A percentile compares a stretch with the other conserved stretches of the same genome.
These are phyloP conservation scores for Podaxis pistillaris DNA, from an alignment of 768 basidiomycete genomes.

Conservation along the genomic window DNA sequence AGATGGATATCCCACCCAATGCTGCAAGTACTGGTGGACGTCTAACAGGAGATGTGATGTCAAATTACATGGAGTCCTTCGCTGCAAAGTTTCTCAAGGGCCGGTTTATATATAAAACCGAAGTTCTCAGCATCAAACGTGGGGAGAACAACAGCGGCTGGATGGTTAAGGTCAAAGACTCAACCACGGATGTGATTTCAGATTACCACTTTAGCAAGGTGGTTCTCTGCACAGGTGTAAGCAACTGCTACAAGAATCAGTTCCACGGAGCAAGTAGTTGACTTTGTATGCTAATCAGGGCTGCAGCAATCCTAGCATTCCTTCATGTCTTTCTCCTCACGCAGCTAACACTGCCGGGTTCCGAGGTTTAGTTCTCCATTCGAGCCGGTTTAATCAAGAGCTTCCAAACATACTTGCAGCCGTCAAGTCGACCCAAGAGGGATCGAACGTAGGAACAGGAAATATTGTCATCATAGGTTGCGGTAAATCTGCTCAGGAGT, in stretches of 20 bases:
- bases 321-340: slow-evolving; percentile 33
- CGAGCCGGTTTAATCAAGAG: slow-evolving; percentile 41
- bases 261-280: neutral
- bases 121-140: slow-evolving; percentile 45
- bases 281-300: slow-evolving; percentile 37
- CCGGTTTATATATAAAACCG: slow-evolving; percentile 29
- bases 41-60: slow-evolving; percentile 45
- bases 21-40: slow-evolving; percentile 31
- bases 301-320: slow-evolving; percentile 50
- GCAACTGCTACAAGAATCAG: slow-evolving; percentile 17
- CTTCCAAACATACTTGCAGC: slow-evolving; percentile 39
- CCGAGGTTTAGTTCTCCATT: slow-evolving; percentile 49
- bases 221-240: slow-evolving; percentile 17
- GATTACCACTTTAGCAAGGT: slow-evolving; percentile 8
- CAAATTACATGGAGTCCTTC: slow-evolving; percentile 46
- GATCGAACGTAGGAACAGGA: slow-evolving; percentile 13
- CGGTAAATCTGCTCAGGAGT: slow-evolving; percentile 68
- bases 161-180: slow-evolving; percentile 41
- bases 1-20: slow-evolving; percentile 39
- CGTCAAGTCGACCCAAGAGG: slow-evolving; percentile 21
- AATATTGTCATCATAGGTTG: slow-evolving; percentile 55
- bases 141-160: slow-evolving; percentile 29
- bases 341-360: slow-evolving; percentile 40
- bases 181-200: neutral
- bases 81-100: slow-evolving; percentile 34